These are phyloP conservation scores for Arabidopsis thaliana DNA, from an alignment of 345 rosid genomes.

Conservation along the genomic window DNA sequence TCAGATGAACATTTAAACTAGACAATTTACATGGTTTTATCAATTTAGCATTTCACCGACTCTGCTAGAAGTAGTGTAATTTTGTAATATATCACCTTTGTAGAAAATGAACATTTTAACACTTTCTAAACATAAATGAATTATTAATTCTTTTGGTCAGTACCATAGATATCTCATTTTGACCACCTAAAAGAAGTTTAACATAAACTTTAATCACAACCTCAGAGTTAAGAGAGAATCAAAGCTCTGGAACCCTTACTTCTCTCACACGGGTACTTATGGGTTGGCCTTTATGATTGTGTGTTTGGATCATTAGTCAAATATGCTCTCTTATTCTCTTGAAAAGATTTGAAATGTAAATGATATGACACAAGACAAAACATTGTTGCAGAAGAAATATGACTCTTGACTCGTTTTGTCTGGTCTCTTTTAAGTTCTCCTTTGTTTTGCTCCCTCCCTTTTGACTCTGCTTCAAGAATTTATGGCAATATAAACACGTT, in stretches of 20 bases:
- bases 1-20: too few relatives aligned
- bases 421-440: not conserved
- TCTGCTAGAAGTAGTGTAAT: not conserved
- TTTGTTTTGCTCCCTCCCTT: constrained; percentile 6
- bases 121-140: not conserved
- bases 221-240: not conserved
- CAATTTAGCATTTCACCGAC: not conserved
- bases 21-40: not conserved
- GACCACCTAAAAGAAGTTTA: not conserved
- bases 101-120: not conserved
- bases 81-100: not conserved
- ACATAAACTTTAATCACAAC: not conserved
- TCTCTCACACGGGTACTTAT: not conserved
- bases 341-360: constrained; percentile 1
- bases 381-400: constrained; percentile 1
- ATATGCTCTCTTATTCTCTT: not conserved
- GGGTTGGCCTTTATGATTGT: not conserved
- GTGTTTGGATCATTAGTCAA: constrained; percentile 1
- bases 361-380: constrained; percentile 11
- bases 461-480: not conserved
- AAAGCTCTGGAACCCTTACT: not conserved
- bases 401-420: not conserved
- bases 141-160: not conserved
- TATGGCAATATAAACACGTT: not conserved
- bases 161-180: not conserved